Conservation (phyloP, 768 basidiomycete genomes). For the Podaxis mareebaensis region DNA sequence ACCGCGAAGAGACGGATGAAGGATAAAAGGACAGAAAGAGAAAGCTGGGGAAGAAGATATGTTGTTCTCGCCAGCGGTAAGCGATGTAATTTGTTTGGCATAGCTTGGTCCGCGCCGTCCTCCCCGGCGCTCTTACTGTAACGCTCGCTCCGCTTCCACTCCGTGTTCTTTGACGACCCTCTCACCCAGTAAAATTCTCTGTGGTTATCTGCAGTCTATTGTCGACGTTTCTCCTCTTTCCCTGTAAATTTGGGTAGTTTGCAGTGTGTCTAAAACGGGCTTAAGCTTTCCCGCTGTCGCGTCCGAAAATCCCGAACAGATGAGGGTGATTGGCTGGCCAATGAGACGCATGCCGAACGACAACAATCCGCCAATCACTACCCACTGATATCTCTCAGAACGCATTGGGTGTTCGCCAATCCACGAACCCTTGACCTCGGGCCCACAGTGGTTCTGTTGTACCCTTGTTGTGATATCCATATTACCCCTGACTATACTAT, state of each 20-base stretch:
- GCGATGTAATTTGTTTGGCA: slow-evolving; percentile 23
- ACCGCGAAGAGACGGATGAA: not conserved
- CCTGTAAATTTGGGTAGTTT: not conserved
- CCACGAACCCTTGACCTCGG: not conserved
- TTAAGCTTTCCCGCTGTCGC: not conserved
- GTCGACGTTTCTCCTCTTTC: not conserved
- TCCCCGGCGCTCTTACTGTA: not conserved
- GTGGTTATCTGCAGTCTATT: not conserved
- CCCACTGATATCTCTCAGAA: not conserved
- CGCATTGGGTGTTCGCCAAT: not conserved
- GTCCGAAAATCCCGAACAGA: not conserved
- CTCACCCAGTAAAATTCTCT: not conserved
- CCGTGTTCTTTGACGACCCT: not conserved
- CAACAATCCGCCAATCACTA: not conserved
- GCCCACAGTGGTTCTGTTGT: too few relatives aligned
- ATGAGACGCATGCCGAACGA: not conserved
- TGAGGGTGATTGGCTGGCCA: not conserved
- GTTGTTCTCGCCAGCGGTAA: slow-evolving; percentile 5
- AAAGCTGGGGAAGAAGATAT: slow-evolving; percentile 2
- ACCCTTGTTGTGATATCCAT: too few relatives aligned
- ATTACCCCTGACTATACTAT: too few relatives aligned
- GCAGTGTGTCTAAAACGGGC: not conserved
- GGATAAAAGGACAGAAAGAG: slow-evolving; percentile 9
- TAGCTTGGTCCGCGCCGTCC: slow-evolving; percentile 12
- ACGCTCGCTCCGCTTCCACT: not conserved